Evolutionary conservation across 2,329 filamentous ascomycete genomes (phyloP).

Genomic region (Penicillium sp.): DNA sequence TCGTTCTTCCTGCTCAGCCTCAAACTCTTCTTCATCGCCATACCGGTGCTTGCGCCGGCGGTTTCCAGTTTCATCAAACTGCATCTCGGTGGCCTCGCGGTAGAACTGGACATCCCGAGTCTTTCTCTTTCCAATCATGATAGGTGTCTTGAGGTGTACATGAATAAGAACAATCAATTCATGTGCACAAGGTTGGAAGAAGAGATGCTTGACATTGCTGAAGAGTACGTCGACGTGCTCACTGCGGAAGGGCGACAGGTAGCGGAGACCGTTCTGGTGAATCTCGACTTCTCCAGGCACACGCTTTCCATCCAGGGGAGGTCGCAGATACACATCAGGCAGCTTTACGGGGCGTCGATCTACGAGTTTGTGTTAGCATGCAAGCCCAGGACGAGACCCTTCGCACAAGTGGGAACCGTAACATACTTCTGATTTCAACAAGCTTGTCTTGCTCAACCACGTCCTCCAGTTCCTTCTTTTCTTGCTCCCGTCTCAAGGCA

Average conservation of each 20-base stretch:
- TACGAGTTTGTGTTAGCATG: conserved; percentile 38
- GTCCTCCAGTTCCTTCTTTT: conserved; percentile 99
- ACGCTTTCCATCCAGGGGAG: conserved; percentile 93
- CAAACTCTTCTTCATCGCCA: conserved; percentile 97
- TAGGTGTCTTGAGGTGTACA: conserved; percentile 95
- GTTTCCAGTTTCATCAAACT: conserved; percentile 98
- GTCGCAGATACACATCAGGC: conserved; percentile 93
- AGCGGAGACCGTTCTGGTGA: conserved; percentile 97
- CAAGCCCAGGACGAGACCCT: background rate
- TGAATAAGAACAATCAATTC: conserved; percentile 98
- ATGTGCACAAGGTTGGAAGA: conserved; percentile 96
- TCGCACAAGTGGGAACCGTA: background rate
- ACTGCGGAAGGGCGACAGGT: conserved; percentile 77
- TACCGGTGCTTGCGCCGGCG: conserved; percentile 96
- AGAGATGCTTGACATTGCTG: conserved; percentile 97
- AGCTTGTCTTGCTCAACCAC: conserved; percentile 99
- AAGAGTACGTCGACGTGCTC: conserved; percentile 94
- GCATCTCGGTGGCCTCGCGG: conserved; percentile 95
- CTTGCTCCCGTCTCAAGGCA: conserved; percentile 87
- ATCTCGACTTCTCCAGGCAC: conserved; percentile 96
- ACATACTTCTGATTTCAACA: conserved; percentile 85
- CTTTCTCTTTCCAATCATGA: conserved; percentile 98
- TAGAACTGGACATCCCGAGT: conserved; percentile 99
- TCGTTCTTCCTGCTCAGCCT: conserved; percentile 96
- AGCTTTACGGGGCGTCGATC: conserved; percentile 87